A percentile compares a stretch with the other conserved stretches of the same genome.
Evolutionary conservation across 331 rosid genomes (phyloP).

Genomic region (Malus hybrid): DNA sequence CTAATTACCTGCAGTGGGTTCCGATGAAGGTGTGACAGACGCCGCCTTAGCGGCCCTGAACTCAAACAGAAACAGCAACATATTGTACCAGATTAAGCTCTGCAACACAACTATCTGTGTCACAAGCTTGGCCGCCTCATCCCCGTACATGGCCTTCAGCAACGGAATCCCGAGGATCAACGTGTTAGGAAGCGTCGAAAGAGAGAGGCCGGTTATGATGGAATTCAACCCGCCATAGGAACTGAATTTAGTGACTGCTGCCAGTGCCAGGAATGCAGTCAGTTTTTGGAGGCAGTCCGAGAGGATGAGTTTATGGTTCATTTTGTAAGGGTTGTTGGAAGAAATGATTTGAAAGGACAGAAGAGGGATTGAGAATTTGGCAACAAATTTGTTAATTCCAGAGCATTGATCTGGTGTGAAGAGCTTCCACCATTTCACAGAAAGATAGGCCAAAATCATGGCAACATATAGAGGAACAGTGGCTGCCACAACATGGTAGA

Average conservation of each 20-base stretch:
- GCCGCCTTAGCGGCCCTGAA: conserved; percentile 58
- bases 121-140: conserved; percentile 49
- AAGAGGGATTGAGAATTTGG: conserved; percentile 82
- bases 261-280: conserved; percentile 42
- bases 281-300: conserved; percentile 67
- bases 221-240: conserved; percentile 59
- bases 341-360: conserved; percentile 83
- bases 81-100: conserved; percentile 84
- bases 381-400: conserved; percentile 90
- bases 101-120: conserved; percentile 80
- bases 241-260: conserved; percentile 41
- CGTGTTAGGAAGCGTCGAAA: conserved; percentile 88
- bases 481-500: conserved; percentile 73
- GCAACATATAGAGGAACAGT: conserved; percentile 81
- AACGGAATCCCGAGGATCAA: conserved; percentile 86
- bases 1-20: conserved; percentile 47
- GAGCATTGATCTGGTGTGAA: conserved; percentile 88
- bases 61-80: conserved; percentile 73
- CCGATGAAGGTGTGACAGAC: conserved; percentile 46
- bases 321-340: conserved; percentile 61
- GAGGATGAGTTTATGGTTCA: conserved; percentile 62
- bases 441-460: conserved; percentile 73
- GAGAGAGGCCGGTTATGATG: conserved; percentile 74
- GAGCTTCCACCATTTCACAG: conserved; percentile 88
- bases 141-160: conserved; percentile 79